Evolutionary conservation across 495 filamentous ascomycete genomes (phyloP).

Genomic region (Recurvomyces mirabilis): DNA sequence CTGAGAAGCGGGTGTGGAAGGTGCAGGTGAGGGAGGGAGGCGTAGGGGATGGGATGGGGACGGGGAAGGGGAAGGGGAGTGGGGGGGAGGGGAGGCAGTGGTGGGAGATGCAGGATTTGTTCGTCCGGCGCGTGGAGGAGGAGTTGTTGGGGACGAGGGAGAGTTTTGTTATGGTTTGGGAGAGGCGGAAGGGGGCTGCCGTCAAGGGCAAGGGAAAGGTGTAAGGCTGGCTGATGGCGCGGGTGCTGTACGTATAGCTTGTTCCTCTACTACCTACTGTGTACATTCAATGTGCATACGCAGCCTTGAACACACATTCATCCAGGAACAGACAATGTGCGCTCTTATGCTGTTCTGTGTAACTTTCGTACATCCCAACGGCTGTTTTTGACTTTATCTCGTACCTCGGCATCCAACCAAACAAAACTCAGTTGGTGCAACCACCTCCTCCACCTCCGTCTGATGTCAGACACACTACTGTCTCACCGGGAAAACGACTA

Average conservation of each 20-base stretch:
- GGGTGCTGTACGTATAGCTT: background rate
- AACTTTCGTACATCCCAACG: too few species aligned
- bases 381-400: too few species aligned
- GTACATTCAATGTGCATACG: background rate
- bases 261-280: too few species aligned
- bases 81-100: slow-evolving; percentile 59
- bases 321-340: too few species aligned
- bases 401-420: too few species aligned
- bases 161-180: slow-evolving; percentile 94
- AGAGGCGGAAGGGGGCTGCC: slow-evolving; percentile 61
- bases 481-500: too few species aligned
- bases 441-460: too few species aligned
- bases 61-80: slow-evolving; percentile 76
- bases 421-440: too few species aligned
- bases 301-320: too few species aligned
- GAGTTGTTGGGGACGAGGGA: slow-evolving; percentile 88
- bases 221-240: background rate
- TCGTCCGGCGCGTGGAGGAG: slow-evolving; percentile 71
- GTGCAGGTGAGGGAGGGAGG: slow-evolving; percentile 49
- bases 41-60: slow-evolving; percentile 44
- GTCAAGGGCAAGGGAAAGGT: slow-evolving; percentile 8
- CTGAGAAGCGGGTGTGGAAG: slow-evolving; percentile 73
- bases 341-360: too few species aligned
- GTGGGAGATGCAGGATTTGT: slow-evolving; percentile 89
- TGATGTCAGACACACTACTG: too few species aligned